Base-by-base conservation (phyloP, 805 yeast species). In the Starmera pachycereana region DNA sequence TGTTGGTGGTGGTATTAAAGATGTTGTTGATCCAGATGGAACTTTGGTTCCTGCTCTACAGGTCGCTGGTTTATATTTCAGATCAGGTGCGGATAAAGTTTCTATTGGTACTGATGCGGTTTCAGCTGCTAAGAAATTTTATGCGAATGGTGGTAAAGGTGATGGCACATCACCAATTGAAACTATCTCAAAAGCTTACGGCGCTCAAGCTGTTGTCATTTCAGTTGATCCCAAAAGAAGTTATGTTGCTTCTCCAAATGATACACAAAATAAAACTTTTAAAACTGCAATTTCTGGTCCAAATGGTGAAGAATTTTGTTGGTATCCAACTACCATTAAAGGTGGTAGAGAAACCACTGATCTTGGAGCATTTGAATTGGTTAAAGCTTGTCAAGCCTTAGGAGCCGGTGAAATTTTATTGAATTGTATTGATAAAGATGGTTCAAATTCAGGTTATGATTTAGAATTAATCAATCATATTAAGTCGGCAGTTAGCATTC, bases 101-200 rank as follows among this genome's bases (percentile, higher is more conserved):
- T 85, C 96, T 36, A 92, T 92, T 55, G 99, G 99, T n/a, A 76
- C 95, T 8, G 99, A 92, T 63, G 95, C 99, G 0, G 98, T 92
- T 2, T 60, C 63, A 37, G 95, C 95, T 29, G 97, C 97, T 4
- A 96, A 88, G 57, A 66, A 75, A 32, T 92, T 67, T 60, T 84
- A 82, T 60, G 72, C 68, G 1, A 66, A 67, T 37, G 81, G 80
- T 33, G 61, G 65, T 22, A 60, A 56, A 29, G 77, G 81, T 36
- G 71, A 74, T 35, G 98, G 98, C 0, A 69, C 65, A 2, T 71
- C 95, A 0, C 96, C 98, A 19, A 90, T 92, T 49, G 99, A 92
- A 62, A 81, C 94, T 0, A 92, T 92, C 25, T 86, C 97, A 1
- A 72, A 74, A 33, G 84, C 95, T 0, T 92, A 90, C 60, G 99